phyloP scores from a whole-genome alignment of 1,284 basidiomycete species.

The Vanrija humicola region DNA sequence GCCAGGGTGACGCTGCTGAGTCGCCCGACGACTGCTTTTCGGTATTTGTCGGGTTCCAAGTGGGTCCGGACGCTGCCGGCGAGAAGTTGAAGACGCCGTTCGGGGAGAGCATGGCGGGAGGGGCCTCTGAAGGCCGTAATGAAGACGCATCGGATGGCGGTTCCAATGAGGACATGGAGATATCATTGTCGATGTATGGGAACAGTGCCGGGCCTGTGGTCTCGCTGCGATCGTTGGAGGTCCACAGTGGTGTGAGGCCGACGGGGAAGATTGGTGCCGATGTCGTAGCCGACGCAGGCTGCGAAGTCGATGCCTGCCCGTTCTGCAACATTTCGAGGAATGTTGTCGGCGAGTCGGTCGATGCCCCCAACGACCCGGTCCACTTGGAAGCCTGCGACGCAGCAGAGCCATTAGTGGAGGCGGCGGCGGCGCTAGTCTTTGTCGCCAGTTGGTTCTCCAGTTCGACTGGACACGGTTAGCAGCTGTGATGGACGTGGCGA shows the following conservation, averaged over 20 bases:
- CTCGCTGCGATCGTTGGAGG: conserved; percentile 14
- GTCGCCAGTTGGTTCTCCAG: conserved; percentile 16
- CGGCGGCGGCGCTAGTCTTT: neutral
- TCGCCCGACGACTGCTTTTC: neutral
- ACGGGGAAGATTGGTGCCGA: too few relatives aligned
- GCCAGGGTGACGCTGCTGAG: conserved; percentile 4
- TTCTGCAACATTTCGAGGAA: conserved; percentile 39
- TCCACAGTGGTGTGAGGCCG: conserved; percentile 5
- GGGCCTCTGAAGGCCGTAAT: neutral
- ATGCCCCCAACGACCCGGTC: neutral
- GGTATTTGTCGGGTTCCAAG: too few relatives aligned
- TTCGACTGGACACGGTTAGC: conserved; percentile 12
- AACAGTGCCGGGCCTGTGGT: conserved; percentile 25
- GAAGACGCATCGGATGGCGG: neutral
- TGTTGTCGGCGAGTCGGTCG: conserved; percentile 30
- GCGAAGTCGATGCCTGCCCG: neutral
- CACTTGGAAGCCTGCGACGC: neutral
- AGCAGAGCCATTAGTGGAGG: neutral
- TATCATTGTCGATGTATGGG: neutral
- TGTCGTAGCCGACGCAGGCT: too few relatives aligned
- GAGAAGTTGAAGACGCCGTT: conserved; percentile 42
- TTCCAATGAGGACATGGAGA: too few relatives aligned
- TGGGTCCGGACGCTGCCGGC: conserved; percentile 17
- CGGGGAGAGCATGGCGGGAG: conserved; percentile 29
- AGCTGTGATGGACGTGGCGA: neutral